Percentiles rank a stretch among this genome's conserved stretches.
These are phyloP conservation scores for Dichomitus squalens DNA, from an alignment of 1,284 basidiomycete species.

Conservation along the genomic window DNA sequence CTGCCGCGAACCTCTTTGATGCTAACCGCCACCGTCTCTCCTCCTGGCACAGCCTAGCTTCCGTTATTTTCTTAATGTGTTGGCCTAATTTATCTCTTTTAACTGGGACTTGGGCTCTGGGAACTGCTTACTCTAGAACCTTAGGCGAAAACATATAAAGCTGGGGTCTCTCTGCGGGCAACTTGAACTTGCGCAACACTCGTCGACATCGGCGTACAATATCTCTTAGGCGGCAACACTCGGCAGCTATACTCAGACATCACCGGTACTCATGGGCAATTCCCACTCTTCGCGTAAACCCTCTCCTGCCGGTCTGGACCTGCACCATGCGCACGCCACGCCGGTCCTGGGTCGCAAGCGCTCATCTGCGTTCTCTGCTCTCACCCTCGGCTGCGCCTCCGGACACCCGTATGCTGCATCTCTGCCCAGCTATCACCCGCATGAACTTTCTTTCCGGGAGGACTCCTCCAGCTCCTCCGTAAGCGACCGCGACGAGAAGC, in stretches of 20 bases:
- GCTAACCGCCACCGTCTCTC: conserved; percentile 23
- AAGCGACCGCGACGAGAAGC: conserved; percentile 32
- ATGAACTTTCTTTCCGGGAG: conserved; percentile 19
- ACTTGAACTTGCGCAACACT: conserved; percentile 16
- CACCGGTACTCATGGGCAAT: conserved; percentile 33
- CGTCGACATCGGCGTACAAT: conserved; percentile 15
- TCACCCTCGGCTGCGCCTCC: conserved; percentile 34
- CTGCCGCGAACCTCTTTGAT: conserved; percentile 22
- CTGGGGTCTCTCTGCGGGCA: conserved; percentile 7
- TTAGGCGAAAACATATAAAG: conserved; percentile 25
- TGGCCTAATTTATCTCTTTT: conserved; percentile 23
- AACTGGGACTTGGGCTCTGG: conserved; percentile 22
- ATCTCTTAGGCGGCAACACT: conserved; percentile 15
- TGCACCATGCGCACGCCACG: conserved; percentile 18
- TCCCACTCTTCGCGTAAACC: conserved; percentile 27
- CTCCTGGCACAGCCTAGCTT: conserved; percentile 23
- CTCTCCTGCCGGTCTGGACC: conserved; percentile 22
- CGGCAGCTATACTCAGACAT: conserved; percentile 10
- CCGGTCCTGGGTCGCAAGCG: conserved; percentile 29
- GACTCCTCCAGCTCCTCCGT: conserved; percentile 23
- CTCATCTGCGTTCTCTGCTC: conserved; percentile 30
- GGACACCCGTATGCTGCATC: conserved; percentile 19
- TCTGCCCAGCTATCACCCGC: conserved; percentile 22
- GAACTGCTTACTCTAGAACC: conserved; percentile 24
- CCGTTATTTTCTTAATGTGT: conserved; percentile 26